Percentiles rank a stretch among this genome's conserved stretches.
Evolutionary conservation across 257 asterid species (phyloP).

Genomic region (Lavandula angustifolia): DNA sequence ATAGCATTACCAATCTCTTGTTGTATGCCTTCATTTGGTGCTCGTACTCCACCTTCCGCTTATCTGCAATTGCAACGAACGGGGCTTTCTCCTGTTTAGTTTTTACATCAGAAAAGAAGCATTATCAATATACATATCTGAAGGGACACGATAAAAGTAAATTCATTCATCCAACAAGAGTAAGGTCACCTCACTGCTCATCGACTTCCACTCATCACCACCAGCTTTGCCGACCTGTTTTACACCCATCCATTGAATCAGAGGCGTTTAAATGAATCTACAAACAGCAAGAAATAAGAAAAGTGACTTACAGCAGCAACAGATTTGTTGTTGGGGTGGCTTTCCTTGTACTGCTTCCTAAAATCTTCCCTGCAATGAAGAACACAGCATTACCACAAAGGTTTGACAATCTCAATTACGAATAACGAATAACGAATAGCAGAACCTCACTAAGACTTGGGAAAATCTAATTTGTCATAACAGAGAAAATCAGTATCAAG

Average conservation of each 20-base stretch:
- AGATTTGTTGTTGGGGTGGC: constrained; percentile 62
- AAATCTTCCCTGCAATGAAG: constrained; percentile 56
- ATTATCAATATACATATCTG: not conserved
- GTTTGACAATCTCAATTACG: not conserved
- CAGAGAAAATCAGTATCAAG: not conserved
- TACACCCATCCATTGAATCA: not conserved
- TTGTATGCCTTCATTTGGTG: constrained; percentile 47
- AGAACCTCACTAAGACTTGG: not conserved
- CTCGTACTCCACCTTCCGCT: constrained; percentile 46
- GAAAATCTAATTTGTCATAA: not conserved
- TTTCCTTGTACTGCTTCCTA: constrained; percentile 58
- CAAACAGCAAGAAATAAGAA: not conserved
- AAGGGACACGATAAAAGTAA: not conserved
- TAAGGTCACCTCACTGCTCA: constrained; percentile 50
- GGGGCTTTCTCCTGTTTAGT: constrained; percentile 49
- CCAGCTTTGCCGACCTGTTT: constrained; percentile 73
- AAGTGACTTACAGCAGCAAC: constrained; percentile 62
- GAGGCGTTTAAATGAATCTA: not conserved
- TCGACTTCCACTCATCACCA: constrained; percentile 64
- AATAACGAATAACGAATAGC: not conserved
- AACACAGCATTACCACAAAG: not conserved
- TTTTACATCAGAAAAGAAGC: not conserved
- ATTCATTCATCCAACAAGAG: not conserved
- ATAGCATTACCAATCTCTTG: constrained; percentile 42
- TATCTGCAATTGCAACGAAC: constrained; percentile 38